Percentiles rank a stretch among this genome's conserved stretches.
Evolutionary conservation across 2,329 filamentous ascomycete genomes (phyloP).

Genomic region (Xylaria sp.): DNA sequence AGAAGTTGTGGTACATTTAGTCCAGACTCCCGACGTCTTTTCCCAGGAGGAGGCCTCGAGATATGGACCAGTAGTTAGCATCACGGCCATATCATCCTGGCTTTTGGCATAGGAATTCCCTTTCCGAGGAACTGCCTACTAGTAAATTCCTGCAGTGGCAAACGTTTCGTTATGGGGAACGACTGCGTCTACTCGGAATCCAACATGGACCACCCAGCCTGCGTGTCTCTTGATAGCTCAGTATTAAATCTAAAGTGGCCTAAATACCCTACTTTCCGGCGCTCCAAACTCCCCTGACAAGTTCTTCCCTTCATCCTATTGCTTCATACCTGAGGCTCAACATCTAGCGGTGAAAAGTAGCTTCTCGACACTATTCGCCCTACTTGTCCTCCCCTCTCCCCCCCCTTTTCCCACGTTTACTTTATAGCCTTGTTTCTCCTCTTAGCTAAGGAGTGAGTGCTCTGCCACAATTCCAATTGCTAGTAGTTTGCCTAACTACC

Average conservation of each 20-base stretch:
- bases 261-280: constrained; percentile 1
- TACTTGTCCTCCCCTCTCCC: neutral
- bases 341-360: neutral
- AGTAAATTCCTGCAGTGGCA: constrained; percentile 3
- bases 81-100: neutral
- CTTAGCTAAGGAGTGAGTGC: neutral
- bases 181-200: neutral
- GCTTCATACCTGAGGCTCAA: neutral
- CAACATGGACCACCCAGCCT: neutral
- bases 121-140: neutral
- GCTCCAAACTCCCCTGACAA: neutral
- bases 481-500: neutral
- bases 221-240: neutral
- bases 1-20: constrained; percentile 9
- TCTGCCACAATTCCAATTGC: neutral
- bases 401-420: neutral
- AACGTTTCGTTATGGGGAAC: neutral
- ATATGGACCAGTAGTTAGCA: neutral
- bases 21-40: neutral
- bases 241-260: constrained; percentile 1
- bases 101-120: neutral
- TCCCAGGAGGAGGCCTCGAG: neutral
- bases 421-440: neutral
- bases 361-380: neutral
- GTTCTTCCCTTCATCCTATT: neutral